Evolutionary conservation across 768 basidiomycete genomes (phyloP).

Genomic region (Pleurotus djamor): DNA sequence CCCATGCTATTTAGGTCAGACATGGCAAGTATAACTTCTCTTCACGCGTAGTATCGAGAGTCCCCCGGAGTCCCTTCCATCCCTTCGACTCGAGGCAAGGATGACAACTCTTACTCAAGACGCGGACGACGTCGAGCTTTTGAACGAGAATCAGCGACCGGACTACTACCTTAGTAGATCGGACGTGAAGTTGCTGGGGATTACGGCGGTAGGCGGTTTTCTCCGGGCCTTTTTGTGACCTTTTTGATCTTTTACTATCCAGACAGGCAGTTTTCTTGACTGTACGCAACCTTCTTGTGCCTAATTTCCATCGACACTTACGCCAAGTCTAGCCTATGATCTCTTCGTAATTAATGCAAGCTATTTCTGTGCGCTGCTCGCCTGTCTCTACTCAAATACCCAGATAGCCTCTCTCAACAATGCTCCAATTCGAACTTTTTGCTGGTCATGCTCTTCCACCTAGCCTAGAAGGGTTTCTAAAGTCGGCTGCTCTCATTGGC

Average conservation of each 20-base stretch:
- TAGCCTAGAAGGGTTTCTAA: slow-evolving; percentile 56
- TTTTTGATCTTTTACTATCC: not conserved
- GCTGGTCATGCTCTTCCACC: slow-evolving; percentile 46
- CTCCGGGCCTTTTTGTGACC: not conserved
- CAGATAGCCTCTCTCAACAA: slow-evolving; percentile 59
- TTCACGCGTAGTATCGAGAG: not conserved
- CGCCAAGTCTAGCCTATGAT: not conserved
- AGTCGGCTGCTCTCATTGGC: slow-evolving; percentile 70
- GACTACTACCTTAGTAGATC: slow-evolving; percentile 29
- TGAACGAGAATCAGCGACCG: slow-evolving; percentile 11
- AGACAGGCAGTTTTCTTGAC: slow-evolving; percentile 74
- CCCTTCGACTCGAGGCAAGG: not conserved
- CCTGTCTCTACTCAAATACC: not conserved
- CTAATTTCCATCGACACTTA: not conserved
- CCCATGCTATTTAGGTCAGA: not conserved
- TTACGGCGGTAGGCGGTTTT: slow-evolving; percentile 47
- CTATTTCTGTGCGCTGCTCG: not conserved
- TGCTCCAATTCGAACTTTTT: slow-evolving; percentile 66
- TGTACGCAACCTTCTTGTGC: slow-evolving; percentile 32
- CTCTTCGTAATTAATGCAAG: slow-evolving; percentile 63
- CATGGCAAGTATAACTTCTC: not conserved
- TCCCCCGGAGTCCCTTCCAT: not conserved
- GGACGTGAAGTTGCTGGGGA: slow-evolving; percentile 60
- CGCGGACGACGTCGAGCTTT: not conserved
- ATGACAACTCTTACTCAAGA: not conserved